Evolutionary conservation across 78 protist genomes (phyloP).

Genomic region (Dictyostelium intermedium): DNA sequence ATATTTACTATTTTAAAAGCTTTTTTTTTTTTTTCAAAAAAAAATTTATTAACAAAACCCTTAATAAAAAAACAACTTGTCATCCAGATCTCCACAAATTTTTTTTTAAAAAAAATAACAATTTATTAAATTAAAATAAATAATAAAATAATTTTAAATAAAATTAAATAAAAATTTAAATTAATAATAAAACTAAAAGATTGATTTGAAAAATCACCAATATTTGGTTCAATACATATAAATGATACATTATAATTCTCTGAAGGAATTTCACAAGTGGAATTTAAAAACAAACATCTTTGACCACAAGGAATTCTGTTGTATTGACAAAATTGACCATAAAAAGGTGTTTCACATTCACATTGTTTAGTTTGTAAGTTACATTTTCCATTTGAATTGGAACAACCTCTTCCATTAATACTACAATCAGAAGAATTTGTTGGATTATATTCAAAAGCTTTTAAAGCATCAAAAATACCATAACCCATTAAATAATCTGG

Average conservation of each 20-base stretch:
- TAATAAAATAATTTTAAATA: neutral
- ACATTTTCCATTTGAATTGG: neutral
- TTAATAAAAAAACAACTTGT: too few species aligned
- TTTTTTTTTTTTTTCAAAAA: too few species aligned
- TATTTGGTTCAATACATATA: neutral
- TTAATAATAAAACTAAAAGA: neutral
- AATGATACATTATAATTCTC: neutral
- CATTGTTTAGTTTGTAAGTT: neutral
- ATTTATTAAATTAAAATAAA: neutral
- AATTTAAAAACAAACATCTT: slow-evolving; percentile 3
- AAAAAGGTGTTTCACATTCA: neutral
- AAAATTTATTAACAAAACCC: too few species aligned
- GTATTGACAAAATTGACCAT: slow-evolving; percentile 38
- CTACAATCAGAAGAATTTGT: neutral
- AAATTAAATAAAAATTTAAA: neutral
- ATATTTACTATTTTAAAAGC: too few species aligned
- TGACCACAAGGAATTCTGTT: neutral
- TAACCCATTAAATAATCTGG: slow-evolving; percentile 5
- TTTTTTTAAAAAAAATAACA: too few species aligned
- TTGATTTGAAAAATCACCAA: neutral
- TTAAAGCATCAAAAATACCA: slow-evolving; percentile 43
- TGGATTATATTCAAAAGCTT: neutral
- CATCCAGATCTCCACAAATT: too few species aligned
- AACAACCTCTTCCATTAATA: neutral
- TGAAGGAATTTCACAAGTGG: neutral